Evolutionary conservation across 495 filamentous ascomycete species (phyloP).

Genomic region (Neurospora tetrasperma): DNA sequence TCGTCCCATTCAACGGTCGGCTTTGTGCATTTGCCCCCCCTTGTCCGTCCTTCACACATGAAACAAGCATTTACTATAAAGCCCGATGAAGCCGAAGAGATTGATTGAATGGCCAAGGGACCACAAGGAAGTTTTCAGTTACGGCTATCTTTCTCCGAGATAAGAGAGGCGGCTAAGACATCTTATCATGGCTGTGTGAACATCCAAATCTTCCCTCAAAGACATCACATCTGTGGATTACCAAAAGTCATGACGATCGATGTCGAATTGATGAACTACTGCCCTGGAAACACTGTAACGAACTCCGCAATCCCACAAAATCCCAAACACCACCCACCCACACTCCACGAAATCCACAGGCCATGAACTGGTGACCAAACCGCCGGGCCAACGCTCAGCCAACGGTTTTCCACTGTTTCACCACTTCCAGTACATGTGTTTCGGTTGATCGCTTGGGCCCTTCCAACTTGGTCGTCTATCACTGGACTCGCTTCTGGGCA

Average conservation of each 20-base stretch:
- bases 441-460: neutral
- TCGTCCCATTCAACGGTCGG: conserved; percentile 1
- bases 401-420: neutral
- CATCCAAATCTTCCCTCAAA: neutral
- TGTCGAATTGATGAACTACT: neutral
- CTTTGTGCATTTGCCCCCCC: neutral
- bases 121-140: neutral
- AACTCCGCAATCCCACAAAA: neutral
- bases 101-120: neutral
- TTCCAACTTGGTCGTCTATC: neutral
- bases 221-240: neutral
- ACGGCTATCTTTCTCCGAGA: neutral
- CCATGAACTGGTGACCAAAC: neutral
- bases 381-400: neutral
- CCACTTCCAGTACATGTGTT: neutral
- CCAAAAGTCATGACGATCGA: neutral
- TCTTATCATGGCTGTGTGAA: neutral
- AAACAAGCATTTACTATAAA: neutral
- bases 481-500: neutral
- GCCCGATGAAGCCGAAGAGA: neutral
- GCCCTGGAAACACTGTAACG: neutral
- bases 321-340: neutral
- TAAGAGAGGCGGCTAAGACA: neutral
- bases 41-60: neutral
- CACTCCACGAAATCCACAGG: neutral